Base-by-base conservation (phyloP, 2,329 filamentous ascomycete species). In the Coccinonectria pachysandricola region DNA sequence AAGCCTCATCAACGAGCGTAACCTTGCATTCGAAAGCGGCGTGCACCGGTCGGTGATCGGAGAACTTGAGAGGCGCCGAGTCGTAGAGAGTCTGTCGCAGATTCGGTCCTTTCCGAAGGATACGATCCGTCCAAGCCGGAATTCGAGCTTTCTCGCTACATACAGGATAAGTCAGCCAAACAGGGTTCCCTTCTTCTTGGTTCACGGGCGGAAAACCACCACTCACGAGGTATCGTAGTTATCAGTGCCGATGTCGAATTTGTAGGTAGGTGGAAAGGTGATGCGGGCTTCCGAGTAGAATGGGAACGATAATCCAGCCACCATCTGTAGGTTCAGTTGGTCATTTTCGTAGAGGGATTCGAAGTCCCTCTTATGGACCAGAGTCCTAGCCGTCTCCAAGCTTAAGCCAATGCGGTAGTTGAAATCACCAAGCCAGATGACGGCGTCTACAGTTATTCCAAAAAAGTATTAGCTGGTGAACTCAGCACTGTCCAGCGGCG, bases 401-500 rank as follows among this genome's bases (percentile, higher is more conserved):
- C 68, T 70, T 31, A 96, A 65, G 1, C 87, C 88, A 43, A 98
- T 93, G 11, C 91, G 79, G 55, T 98, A 98, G 50, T 98, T 98
- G 63, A 98, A 98, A 53, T 98, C 91, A 5, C 91, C 91, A 21
- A 95, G 69, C 88, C 91, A 98, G 27, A 95, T 79, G 18, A 96
- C 79, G 12, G 82, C 69, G 41, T 78, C 73, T 68, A 22, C 14
- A 22, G 3, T 15, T 24, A 20, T 36, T 19, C 34, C 37, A 51
- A 37, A 55, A 42, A 16, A 23, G 5, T n/a, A 17, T 7, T 11
- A 9, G 8, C 12, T 11, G 14, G 7, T 15, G 15, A 8, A 21
- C 5, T 11, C 7, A 12, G 6, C 7, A 12, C 14, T 24, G 12
- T 3, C 14, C 19, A 15, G 16, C 16, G 14, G 12, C 7, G 4